phyloP scores from a whole-genome alignment of 2,329 filamentous ascomycete genomes.

The Diaporthe vaccinii region DNA sequence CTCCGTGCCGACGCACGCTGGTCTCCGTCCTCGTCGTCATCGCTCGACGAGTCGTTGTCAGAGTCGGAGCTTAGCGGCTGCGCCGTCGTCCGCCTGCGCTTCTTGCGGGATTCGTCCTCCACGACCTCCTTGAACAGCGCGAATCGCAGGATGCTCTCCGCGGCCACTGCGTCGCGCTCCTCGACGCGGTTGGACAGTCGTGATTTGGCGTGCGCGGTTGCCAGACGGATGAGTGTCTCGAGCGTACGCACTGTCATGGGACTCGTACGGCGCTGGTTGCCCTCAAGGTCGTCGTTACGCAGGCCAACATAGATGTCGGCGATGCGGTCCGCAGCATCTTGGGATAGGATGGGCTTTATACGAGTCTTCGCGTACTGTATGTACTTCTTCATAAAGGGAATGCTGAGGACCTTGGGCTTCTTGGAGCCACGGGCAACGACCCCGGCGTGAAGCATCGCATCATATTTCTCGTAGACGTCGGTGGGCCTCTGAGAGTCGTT shows the following conservation, averaged over 20 bases:
- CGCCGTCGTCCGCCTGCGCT: conserved; percentile 76
- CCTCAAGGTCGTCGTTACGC: conserved; percentile 94
- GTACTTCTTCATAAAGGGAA: conserved; percentile 99
- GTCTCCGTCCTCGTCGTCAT: conserved; percentile 69
- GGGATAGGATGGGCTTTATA: conserved; percentile 90
- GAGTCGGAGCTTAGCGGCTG: conserved; percentile 69
- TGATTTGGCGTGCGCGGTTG: conserved; percentile 95
- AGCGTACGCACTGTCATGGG: conserved; percentile 97
- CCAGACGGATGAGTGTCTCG: conserved; percentile 97
- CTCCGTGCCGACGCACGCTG: conserved; percentile 52
- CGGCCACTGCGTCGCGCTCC: conserved; percentile 87
- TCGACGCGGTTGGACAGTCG: conserved; percentile 90
- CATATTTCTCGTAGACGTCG: conserved; percentile 96
- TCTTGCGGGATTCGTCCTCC: conserved; percentile 82
- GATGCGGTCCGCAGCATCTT: conserved; percentile 92
- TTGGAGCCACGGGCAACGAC: conserved; percentile 84
- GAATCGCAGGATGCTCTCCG: conserved; percentile 91
- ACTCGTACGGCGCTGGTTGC: conserved; percentile 92
- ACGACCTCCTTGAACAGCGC: conserved; percentile 98
- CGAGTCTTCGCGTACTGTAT: conserved; percentile 97
- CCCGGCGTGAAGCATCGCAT: conserved; percentile 94
- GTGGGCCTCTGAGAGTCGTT: conserved; percentile 80
- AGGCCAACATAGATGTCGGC: conserved; percentile 91
- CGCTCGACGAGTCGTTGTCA: conserved; percentile 70
- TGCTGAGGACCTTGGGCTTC: conserved; percentile 89